Evolutionary conservation across 257 asterid species (phyloP).

Genomic region (Solanum acaule): DNA sequence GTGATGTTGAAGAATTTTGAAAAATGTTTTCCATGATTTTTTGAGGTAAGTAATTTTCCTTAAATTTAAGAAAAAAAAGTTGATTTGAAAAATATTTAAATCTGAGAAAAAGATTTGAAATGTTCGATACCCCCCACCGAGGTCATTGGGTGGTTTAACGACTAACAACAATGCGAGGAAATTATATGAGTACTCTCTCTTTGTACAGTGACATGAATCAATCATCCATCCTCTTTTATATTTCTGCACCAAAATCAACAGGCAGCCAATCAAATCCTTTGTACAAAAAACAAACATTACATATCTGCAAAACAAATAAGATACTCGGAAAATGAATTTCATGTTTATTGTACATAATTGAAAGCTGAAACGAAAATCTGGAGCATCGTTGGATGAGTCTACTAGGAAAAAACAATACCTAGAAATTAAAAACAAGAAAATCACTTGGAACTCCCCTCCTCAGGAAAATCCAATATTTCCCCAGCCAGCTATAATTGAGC

Average conservation of each 20-base stretch:
- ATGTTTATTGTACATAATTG: neutral
- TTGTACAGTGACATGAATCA: neutral
- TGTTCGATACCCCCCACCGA: neutral
- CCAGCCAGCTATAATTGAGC: slow-evolving; percentile 31
- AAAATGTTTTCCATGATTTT: neutral
- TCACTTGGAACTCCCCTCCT: neutral
- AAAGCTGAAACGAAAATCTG: neutral
- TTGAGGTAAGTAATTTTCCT: neutral
- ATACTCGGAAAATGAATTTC: neutral
- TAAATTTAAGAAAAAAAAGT: no score
- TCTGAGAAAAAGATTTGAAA: neutral
- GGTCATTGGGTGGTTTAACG: neutral
- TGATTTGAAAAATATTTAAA: neutral
- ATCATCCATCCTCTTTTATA: neutral
- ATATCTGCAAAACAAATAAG: neutral
- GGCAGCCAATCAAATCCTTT: neutral
- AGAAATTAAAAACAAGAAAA: no score
- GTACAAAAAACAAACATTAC: neutral
- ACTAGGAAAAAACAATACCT: neutral
- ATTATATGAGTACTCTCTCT: neutral
- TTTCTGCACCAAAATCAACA: neutral
- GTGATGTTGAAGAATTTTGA: neutral
- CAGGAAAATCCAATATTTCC: neutral
- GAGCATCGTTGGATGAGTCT: neutral
- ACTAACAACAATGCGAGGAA: neutral